phyloP scores from a whole-genome alignment of 345 rosid genomes.

The Reutealis trisperma region DNA sequence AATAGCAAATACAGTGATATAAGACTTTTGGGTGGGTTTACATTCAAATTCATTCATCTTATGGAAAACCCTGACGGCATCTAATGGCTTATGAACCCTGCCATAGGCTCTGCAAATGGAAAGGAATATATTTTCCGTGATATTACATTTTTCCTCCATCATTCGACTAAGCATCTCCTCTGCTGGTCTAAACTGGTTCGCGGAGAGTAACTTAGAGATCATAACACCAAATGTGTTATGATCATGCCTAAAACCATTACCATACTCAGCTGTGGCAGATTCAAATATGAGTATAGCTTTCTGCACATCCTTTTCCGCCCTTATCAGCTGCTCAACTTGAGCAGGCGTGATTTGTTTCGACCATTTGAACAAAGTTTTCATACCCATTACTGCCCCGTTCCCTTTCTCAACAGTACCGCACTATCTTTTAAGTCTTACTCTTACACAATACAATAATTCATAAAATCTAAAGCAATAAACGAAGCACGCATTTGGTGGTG shows the following conservation, averaged over 20 bases:
- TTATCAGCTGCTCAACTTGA: constrained; percentile 52
- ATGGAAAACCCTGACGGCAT: constrained; percentile 65
- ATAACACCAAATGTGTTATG: constrained; percentile 52
- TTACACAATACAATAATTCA: background rate
- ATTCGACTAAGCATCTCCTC: constrained; percentile 72
- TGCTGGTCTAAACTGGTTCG: constrained; percentile 63
- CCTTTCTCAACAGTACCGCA: background rate
- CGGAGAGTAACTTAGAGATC: constrained; percentile 67
- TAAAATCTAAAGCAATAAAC: background rate
- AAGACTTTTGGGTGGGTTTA: constrained; percentile 55
- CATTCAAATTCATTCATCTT: constrained; percentile 69
- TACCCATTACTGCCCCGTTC: background rate
- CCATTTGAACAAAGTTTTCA: constrained; percentile 18
- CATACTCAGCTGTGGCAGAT: constrained; percentile 70
- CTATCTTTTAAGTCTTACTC: background rate
- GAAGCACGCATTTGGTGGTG: background rate
- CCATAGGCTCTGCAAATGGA: constrained; percentile 76
- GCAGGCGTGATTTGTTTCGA: constrained; percentile 14
- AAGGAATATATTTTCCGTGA: constrained; percentile 61
- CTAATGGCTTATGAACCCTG: constrained; percentile 71
- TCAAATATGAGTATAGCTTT: constrained; percentile 64
- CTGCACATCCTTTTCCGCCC: constrained; percentile 58
- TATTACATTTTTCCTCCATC: constrained; percentile 59
- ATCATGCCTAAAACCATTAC: constrained; percentile 66
- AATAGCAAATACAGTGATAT: constrained; percentile 59